Evolutionary conservation across 2,329 filamentous ascomycete species (phyloP).

Genomic region (Ophiocordyceps unilateralis): DNA sequence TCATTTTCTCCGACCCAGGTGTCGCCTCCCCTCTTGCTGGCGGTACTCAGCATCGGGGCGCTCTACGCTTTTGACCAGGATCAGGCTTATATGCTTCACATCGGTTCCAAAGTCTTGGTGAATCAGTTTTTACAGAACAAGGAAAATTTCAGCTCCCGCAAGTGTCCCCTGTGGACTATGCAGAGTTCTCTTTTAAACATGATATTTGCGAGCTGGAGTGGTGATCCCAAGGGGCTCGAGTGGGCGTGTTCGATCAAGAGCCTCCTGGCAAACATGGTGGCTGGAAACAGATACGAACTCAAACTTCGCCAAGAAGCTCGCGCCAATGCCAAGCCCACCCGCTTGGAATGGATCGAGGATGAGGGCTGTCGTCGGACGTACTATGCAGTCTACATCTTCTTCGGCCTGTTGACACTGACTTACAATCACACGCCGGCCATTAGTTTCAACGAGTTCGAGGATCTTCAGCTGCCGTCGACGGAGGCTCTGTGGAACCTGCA

Average conservation of each 20-base stretch:
- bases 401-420: conserved; percentile 81
- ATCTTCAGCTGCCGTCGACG: conserved; percentile 77
- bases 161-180: conserved; percentile 96
- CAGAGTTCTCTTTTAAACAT: conserved; percentile 94
- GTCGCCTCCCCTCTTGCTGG: conserved; percentile 69
- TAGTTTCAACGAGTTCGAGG: conserved; percentile 95
- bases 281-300: conserved; percentile 88
- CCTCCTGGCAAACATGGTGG: conserved; percentile 94
- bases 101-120: conserved; percentile 91
- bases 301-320: conserved; percentile 86
- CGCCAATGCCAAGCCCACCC: conserved; percentile 55
- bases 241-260: conserved; percentile 99
- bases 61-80: conserved; percentile 96
- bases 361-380: conserved; percentile 94
- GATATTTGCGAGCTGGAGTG: conserved; percentile 98
- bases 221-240: conserved; percentile 89
- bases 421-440: conserved; percentile 98
- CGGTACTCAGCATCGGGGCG: conserved; percentile 86
- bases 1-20: conserved; percentile 71
- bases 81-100: conserved; percentile 91
- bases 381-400: conserved; percentile 98
- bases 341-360: conserved; percentile 89
- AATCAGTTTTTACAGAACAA: conserved; percentile 97
- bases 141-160: conserved; percentile 95
- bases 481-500: conserved; percentile 90